A percentile compares a stretch with the other conserved stretches of the same genome.
These are phyloP conservation scores for Beta vulgaris DNA, from an alignment of 148 eudicot genomes.

Conservation along the genomic window DNA sequence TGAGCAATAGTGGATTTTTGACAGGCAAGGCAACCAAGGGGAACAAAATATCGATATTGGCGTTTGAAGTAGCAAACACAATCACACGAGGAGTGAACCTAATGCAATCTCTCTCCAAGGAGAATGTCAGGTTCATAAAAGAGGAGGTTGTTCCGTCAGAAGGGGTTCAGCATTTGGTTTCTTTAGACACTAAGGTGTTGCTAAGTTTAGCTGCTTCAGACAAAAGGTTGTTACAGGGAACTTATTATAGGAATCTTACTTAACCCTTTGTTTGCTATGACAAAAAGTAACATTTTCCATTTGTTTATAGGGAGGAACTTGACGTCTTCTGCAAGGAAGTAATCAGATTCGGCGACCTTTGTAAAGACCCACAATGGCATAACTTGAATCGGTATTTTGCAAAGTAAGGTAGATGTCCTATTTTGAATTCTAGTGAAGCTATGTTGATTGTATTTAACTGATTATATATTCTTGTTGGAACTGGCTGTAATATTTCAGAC, in stretches of 20 bases:
- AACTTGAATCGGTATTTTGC: slow-evolving; percentile 68
- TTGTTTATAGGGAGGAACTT: slow-evolving; percentile 68
- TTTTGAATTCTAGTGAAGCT: slow-evolving; percentile 3
- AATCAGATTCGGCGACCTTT: slow-evolving; percentile 76
- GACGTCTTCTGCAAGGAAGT: slow-evolving; percentile 78
- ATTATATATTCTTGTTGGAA: slow-evolving; percentile 3
- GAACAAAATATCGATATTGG: slow-evolving; percentile 66
- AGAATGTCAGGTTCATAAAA: slow-evolving; percentile 55
- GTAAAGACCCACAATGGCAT: slow-evolving; percentile 98
- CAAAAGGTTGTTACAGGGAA: slow-evolving; percentile 53
- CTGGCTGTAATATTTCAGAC: slow-evolving; percentile 45
- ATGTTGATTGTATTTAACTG: slow-evolving; percentile 20
- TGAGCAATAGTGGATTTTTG: slow-evolving; percentile 74
- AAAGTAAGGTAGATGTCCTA: slow-evolving; percentile 50
- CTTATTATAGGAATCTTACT: neutral
- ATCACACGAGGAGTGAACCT: slow-evolving; percentile 70
- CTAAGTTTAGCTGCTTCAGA: slow-evolving; percentile 77
- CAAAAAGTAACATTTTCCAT: slow-evolving; percentile 1
- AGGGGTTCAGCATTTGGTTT: slow-evolving; percentile 72
- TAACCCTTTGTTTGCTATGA: neutral
- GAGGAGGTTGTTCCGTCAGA: slow-evolving; percentile 65
- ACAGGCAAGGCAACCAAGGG: slow-evolving; percentile 65
- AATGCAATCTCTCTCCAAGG: slow-evolving; percentile 67
- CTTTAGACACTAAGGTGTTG: slow-evolving; percentile 64
- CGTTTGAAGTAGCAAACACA: slow-evolving; percentile 96